Evolutionary conservation across 768 basidiomycete species (phyloP), one percentile per base, ranked within the genome.

Genomic region (Boletus rex-veris): DNA sequence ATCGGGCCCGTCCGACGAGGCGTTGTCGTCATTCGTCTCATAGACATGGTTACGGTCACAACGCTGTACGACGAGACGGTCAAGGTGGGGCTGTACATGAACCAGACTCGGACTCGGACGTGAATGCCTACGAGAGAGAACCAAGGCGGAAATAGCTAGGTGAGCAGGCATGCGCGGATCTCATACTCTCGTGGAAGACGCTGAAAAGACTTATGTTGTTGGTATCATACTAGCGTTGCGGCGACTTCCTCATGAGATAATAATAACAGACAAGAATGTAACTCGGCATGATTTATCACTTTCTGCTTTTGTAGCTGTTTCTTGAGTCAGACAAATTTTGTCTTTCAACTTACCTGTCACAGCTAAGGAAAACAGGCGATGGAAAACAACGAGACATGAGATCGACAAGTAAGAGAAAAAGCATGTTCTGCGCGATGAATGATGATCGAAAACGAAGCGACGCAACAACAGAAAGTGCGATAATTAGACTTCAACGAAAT

Each of bases 41-140:
- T 19, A 38, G 49, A 33, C 54, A 43, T 18, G n/a, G 28, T 2
- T 45, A 50, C 7, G 36, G 43, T 15, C 44, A 56, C 46, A 42
- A 49, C 7, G 10, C 33, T 11, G 9, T 28, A 8, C 52, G 45
- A 16, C 51, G 63, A 39, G 56, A 62, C 8, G 55, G 42, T 7
- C 48, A 48, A 14, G 40, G 45, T 5, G 52, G 48, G 5, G 49
- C 45, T 19, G 42, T 70, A 11, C 64, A 71, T 24, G 59, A 63
- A 4, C 55, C 48, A 6, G 57, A 52, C 8, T 57, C 60, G 15
- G 61, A 55, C 16, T 50, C 67, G 18, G 71, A 75, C 36, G 65
- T 65, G 19, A 84, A 84, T 60, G 80, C 80, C 0, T 84, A 84
- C 57, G 82, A 84, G 63, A 71, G 60, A 28, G 57, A 73, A 66